Conservation (phyloP, 2,329 filamentous ascomycete genomes). For the Lachnellula occidentalis region DNA sequence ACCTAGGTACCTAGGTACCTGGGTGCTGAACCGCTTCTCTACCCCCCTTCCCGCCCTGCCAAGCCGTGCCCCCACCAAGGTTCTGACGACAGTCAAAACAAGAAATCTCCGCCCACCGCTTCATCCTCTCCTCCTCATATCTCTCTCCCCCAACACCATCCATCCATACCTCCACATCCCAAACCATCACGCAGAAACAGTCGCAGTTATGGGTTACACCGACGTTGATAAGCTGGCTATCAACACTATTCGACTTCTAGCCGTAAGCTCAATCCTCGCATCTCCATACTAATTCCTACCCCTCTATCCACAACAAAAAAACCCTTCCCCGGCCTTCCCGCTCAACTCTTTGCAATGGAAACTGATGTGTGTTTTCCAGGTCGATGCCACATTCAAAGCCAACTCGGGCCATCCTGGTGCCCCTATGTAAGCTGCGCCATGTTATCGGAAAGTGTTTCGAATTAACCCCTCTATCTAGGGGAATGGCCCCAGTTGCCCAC, state of each 20-base stretch:
- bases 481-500: conserved; percentile 90
- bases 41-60: too few relatives aligned
- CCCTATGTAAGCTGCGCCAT: conserved; percentile 65
- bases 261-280: conserved; percentile 59
- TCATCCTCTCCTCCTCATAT: neutral
- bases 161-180: neutral
- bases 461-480: conserved; percentile 43
- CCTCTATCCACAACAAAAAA: conserved; percentile 28
- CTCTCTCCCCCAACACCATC: neutral
- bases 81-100: too few relatives aligned
- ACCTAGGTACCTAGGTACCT: too few relatives aligned
- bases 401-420: conserved; percentile 99
- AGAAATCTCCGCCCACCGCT: neutral
- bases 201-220: conserved; percentile 69
- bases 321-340: conserved; percentile 25
- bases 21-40: too few relatives aligned
- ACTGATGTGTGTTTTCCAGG: conserved; percentile 47
- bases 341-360: conserved; percentile 9
- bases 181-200: neutral
- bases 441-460: neutral
- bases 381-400: conserved; percentile 92
- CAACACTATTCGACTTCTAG: conserved; percentile 96
- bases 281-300: conserved; percentile 25
- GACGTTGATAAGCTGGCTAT: conserved; percentile 86
- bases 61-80: too few relatives aligned